Percentiles rank a stretch among this genome's conserved stretches.
phyloP scores from a whole-genome alignment of 805 yeast genomes.

The Saccharomycopsis amapae region DNA sequence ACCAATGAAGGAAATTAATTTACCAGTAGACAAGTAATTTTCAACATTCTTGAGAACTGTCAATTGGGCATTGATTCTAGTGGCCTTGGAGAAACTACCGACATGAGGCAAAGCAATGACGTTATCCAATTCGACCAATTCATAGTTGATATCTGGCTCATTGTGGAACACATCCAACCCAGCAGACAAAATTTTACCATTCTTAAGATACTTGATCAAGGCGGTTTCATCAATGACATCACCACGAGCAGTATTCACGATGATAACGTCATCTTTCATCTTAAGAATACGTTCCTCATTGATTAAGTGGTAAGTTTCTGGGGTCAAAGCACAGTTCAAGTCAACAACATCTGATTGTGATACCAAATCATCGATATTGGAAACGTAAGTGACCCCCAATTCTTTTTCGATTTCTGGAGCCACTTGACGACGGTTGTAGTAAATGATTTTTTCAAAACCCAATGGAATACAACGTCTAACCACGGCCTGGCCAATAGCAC shows the following conservation, averaged over 20 bases:
- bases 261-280: slow-evolving; percentile 73
- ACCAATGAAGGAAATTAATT: slow-evolving; percentile 69
- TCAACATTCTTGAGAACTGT: slow-evolving; percentile 67
- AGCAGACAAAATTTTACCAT: slow-evolving; percentile 58
- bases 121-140: slow-evolving; percentile 53
- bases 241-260: slow-evolving; percentile 84
- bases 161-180: slow-evolving; percentile 72
- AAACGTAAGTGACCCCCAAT: slow-evolving; percentile 29
- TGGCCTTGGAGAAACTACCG: slow-evolving; percentile 76
- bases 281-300: slow-evolving; percentile 46
- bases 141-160: slow-evolving; percentile 64
- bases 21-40: slow-evolving; percentile 53
- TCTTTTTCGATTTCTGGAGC: slow-evolving; percentile 29
- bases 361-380: slow-evolving; percentile 26
- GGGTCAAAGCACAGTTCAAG: slow-evolving; percentile 34
- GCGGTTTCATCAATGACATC: slow-evolving; percentile 67
- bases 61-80: slow-evolving; percentile 63
- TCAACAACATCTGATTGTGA: slow-evolving; percentile 29
- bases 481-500: slow-evolving; percentile 39
- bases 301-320: slow-evolving; percentile 34
- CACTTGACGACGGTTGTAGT: slow-evolving; percentile 35
- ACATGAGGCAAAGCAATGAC: slow-evolving; percentile 83
- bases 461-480: slow-evolving; percentile 37
- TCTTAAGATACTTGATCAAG: slow-evolving; percentile 46
- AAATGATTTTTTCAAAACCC: slow-evolving; percentile 38